A percentile compares a stretch with the other conserved stretches of the same genome.
phyloP scores from a whole-genome alignment of 169 alveolate species.

The Cryptosporidium meleagridis region DNA sequence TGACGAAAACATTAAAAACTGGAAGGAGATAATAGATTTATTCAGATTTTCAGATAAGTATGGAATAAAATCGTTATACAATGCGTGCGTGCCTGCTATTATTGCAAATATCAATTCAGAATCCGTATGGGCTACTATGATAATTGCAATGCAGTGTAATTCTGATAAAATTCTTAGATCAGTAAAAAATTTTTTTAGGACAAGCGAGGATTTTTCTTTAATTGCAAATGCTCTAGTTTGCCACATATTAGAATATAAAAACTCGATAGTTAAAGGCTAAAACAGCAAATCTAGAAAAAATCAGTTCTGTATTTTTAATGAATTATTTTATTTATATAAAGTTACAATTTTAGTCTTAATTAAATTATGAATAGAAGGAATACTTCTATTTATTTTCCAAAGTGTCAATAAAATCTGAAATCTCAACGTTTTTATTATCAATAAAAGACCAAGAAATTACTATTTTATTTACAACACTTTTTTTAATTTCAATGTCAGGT shows the following conservation, averaged over 20 bases:
- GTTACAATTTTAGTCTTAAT: too few relatives aligned
- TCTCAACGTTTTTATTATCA: slow-evolving; percentile 12
- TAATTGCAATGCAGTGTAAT: slow-evolving; percentile 32
- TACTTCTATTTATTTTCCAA: slow-evolving; percentile 1
- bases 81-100: slow-evolving; percentile 33
- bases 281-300: background rate
- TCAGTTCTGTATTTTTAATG: background rate
- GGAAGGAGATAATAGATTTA: slow-evolving; percentile 16
- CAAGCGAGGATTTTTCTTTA: slow-evolving; percentile 10
- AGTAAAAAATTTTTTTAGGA: slow-evolving; percentile 23
- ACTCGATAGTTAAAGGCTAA: background rate
- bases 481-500: background rate
- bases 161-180: slow-evolving; percentile 9
- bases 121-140: slow-evolving; percentile 47
- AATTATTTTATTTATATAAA: background rate
- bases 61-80: slow-evolving; percentile 22
- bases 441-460: slow-evolving; percentile 54
- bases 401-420: background rate
- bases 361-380: too few relatives aligned
- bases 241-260: background rate
- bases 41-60: slow-evolving; percentile 57
- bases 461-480: background rate
- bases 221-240: slow-evolving; percentile 18
- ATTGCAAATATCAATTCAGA: slow-evolving; percentile 34
- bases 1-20: background rate